Base-by-base conservation (phyloP, 176 grass and related monocot genomes). In the Musa itinerans region DNA sequence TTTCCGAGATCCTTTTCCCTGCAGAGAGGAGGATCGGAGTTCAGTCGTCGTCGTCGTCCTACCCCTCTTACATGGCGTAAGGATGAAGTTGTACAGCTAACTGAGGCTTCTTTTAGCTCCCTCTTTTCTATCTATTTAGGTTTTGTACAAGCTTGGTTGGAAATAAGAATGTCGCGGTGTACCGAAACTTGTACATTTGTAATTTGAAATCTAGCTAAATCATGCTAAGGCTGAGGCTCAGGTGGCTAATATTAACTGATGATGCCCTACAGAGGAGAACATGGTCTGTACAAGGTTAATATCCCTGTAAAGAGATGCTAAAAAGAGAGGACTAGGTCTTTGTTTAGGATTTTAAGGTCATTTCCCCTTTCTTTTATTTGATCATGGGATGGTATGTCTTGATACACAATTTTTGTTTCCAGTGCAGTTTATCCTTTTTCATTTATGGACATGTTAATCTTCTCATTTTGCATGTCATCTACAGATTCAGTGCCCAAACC, bases 91-190 rank as follows among this genome's bases (percentile, higher is more conserved):
- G 68, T 70, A 70, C 68, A 70, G 68, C 68, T 70, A 70, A 70
- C 68, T 70, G 68, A 70, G 68, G 68, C 68, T 70, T 51, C 43
- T 70, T 70, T 70, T 70, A 70, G 68, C 68, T 51, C 57, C 57
- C 68, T 50, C 68, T 70, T 50, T 21, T 43, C 34, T 70, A 70
- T 20, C 68, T 70, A 70, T 70, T 50, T 70, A 70, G 68, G 68
- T 10, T 19, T 50, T 70, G 43, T 49, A 51, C 68, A 70, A 70
- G 68, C 68, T 70, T 70, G 34, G 34, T 8, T 51, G 43, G 9
- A 70, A 70, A 70, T 50, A 51, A 70, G 68, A 70, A 70, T 48
- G 16, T 20, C 25, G 68, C 19, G 20, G 34, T 70, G 68, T 70
- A 70, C 68, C 25, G 15, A 51, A 70, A 70, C 51, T 25, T 70